Percentiles rank a stretch among this genome's conserved stretches.
Conservation (phyloP, 306 rosid species). For the Trifolium repens region DNA sequence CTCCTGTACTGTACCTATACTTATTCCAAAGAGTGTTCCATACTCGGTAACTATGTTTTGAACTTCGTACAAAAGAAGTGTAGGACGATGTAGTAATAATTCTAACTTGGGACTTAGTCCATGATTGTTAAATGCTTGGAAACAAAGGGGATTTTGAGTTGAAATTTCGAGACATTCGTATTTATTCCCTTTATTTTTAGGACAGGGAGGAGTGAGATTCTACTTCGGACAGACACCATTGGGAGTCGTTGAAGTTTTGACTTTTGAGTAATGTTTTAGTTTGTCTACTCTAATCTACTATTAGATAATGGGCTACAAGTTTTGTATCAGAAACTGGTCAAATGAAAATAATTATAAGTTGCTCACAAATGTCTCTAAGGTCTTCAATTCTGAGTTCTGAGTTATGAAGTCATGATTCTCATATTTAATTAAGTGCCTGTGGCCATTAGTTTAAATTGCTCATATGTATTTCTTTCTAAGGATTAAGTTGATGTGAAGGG, state of each 20-base stretch:
- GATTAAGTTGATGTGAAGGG: not conserved
- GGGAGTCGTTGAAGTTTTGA: not conserved
- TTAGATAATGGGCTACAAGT: not conserved
- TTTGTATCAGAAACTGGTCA: not conserved
- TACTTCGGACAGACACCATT: not conserved
- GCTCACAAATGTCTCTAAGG: not conserved
- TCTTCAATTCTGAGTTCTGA: not conserved
- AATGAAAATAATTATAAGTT: not conserved
- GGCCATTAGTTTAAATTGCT: constrained; percentile 18
- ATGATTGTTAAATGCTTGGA: not conserved
- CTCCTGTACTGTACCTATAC: not conserved
- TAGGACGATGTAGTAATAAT: not conserved
- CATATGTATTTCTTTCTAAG: not conserved
- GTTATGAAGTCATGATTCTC: constrained; percentile 3
- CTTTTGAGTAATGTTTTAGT: not conserved
- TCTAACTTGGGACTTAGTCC: not conserved
- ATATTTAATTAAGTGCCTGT: constrained; percentile 5
- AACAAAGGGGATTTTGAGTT: not conserved
- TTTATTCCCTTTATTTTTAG: not conserved
- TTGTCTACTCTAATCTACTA: not conserved
- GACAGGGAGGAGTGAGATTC: not conserved
- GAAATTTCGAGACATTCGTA: not conserved
- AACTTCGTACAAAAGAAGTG: not conserved
- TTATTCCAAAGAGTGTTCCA: not conserved
- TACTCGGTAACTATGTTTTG: not conserved